Evolutionary conservation across 192 early-diverging fungal species (phyloP).

Genomic region (Umbelopsis ramanniana): DNA sequence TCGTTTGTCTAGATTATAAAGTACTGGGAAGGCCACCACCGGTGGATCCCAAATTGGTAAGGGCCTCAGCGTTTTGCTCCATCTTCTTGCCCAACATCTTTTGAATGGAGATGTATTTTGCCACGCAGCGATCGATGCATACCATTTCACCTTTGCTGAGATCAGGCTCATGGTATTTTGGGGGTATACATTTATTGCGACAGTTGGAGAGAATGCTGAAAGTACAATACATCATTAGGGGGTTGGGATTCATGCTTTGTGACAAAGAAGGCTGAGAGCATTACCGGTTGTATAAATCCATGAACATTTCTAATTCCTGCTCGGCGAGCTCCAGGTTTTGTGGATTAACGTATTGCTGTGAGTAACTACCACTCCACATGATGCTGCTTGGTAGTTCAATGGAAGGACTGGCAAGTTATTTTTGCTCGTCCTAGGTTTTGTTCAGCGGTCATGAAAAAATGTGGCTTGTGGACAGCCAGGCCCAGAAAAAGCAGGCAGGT

Average conservation of each 20-base stretch:
- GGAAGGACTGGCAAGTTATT: background rate
- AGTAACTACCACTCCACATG: slow-evolving; percentile 30
- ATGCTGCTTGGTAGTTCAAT: slow-evolving; percentile 13
- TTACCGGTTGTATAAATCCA: slow-evolving; percentile 37
- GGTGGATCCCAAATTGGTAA: slow-evolving; percentile 3
- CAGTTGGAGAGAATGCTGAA: slow-evolving; percentile 76
- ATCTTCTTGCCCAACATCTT: slow-evolving; percentile 76
- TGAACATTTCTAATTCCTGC: slow-evolving; percentile 37
- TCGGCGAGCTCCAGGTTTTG: slow-evolving; percentile 36
- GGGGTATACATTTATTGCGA: slow-evolving; percentile 84
- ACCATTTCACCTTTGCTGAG: slow-evolving; percentile 92
- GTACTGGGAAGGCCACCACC: slow-evolving; percentile 6
- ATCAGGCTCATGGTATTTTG: slow-evolving; percentile 77
- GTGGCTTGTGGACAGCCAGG: background rate
- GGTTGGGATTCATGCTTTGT: background rate
- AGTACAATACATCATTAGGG: background rate
- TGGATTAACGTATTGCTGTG: slow-evolving; percentile 38
- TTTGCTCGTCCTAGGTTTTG: background rate
- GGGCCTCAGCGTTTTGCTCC: slow-evolving; percentile 46
- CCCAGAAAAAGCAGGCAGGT: background rate
- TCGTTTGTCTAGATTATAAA: background rate
- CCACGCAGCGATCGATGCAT: slow-evolving; percentile 87
- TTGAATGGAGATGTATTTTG: slow-evolving; percentile 87
- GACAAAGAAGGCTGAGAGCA: background rate
- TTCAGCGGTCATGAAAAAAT: slow-evolving; percentile 1